Evolutionary conservation across 495 filamentous ascomycete species (phyloP).

Genomic region (Tuber microsphaerosporum): DNA sequence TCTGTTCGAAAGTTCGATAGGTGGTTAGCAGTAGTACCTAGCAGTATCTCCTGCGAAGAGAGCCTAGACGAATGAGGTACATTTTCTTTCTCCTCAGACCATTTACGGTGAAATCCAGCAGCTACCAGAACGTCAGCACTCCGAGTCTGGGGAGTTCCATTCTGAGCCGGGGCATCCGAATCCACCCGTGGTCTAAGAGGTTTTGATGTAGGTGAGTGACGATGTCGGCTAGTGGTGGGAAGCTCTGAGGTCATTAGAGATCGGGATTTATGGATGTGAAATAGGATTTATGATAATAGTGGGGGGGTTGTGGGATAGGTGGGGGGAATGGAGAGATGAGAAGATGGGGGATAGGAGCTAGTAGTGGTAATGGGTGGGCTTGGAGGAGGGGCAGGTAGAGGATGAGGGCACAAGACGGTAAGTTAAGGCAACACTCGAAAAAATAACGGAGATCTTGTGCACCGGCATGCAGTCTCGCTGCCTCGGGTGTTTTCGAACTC

Average conservation of each 20-base stretch:
- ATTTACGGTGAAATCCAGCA: conserved; percentile 45
- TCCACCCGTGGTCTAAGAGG: neutral
- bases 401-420: neutral
- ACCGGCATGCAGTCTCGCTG: neutral
- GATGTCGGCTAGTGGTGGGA: neutral
- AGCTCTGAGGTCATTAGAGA: neutral
- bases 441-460: neutral
- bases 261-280: neutral
- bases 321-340: neutral
- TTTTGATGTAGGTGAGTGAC: neutral
- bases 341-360: neutral
- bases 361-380: neutral
- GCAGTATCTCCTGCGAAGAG: neutral
- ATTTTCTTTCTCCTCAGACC: conserved; percentile 63
- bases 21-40: neutral
- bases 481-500: neutral
- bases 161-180: neutral
- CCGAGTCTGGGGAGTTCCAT: conserved; percentile 8
- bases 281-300: neutral
- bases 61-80: conserved; percentile 5
- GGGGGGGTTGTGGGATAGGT: neutral
- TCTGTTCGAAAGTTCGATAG: conserved; percentile 41
- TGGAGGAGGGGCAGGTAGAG: neutral
- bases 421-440: conserved; percentile 1
- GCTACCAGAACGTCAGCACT: conserved; percentile 29